These are phyloP conservation scores for Sophora flavescens DNA, from an alignment of 306 rosid species.

Conservation along the genomic window DNA sequence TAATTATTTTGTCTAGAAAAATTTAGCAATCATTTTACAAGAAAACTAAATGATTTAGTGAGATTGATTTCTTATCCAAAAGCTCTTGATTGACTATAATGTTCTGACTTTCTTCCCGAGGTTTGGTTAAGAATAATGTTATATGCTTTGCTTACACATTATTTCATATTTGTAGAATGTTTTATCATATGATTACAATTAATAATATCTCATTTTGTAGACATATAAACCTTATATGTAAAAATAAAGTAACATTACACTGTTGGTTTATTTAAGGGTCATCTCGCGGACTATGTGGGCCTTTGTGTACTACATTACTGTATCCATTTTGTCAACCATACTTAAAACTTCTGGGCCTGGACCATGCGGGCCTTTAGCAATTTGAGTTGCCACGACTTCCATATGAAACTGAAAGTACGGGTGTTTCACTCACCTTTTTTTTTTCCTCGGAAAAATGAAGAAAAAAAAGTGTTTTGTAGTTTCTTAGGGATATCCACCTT, in stretches of 20 bases:
- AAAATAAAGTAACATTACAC: too few species aligned
- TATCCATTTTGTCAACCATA: neutral
- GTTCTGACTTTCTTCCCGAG: too few species aligned
- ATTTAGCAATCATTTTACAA: neutral
- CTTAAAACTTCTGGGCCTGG: conserved; percentile 13
- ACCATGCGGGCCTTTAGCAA: neutral
- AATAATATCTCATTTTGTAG: too few species aligned
- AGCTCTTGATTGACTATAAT: neutral
- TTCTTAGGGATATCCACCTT: conserved; percentile 5
- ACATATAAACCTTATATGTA: too few species aligned
- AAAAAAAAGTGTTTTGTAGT: neutral
- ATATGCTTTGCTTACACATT: too few species aligned
- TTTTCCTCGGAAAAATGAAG: too few species aligned
- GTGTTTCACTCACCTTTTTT: neutral
- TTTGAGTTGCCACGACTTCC: neutral
- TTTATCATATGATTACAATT: too few species aligned
- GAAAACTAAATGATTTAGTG: neutral
- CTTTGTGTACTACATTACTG: too few species aligned
- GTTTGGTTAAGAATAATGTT: too few species aligned
- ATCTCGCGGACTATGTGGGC: neutral
- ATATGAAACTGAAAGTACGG: neutral
- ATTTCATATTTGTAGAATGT: too few species aligned
- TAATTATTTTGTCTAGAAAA: neutral
- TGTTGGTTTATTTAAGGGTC: too few species aligned
- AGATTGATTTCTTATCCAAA: neutral